Base-by-base conservation (phyloP, 306 rosid genomes). In the Malus fusca region DNA sequence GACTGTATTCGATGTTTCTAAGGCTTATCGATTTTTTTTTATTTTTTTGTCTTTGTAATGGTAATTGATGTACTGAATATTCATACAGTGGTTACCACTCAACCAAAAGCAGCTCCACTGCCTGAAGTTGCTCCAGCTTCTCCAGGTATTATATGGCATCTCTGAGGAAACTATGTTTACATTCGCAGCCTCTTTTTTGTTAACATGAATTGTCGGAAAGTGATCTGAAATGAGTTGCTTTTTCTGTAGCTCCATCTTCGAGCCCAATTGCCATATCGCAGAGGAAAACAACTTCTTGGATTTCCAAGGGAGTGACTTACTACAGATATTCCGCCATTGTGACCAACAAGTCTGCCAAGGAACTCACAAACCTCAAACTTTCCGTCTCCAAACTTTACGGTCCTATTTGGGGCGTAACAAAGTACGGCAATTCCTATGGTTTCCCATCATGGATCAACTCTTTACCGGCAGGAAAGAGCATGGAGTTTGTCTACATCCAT, bases 401-500 rank as follows among this genome's bases (percentile, higher is more conserved):
- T 69, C 97, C 99, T 75, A 46, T 92, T 33, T 95, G 99, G 99
- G 99, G 99, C 10, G 86, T 95, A 77, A 82, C 88, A 22, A 90
- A 89, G 80, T 78, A 85, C 0, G 91, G 90, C 1, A 84, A 92
- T 69, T 83, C 88, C 12, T 95, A 90, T 79, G 85, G 85, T 42
- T 92, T 90, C 81, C 99, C 99, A 46, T 73, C 91, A 59, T 95
- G 99, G 99, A 69, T 95, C 78, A 82, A 73, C 78, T 85, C 97
- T 53, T 81, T 95, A 59, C 79, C 92, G 17, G 88, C 97, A 0
- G 97, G 96, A 26, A 86, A 92, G 83, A 95, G 97, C 89, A 87
- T 95, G 30, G 99, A 95, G 78, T 92, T 92, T 72, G 97, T 95
- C 78, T 95, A 95, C 90, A 90, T 95, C 77, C 99, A 95, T 78